A percentile compares a stretch with the other conserved stretches of the same genome.
phyloP scores from a whole-genome alignment of 768 basidiomycete genomes.

The Psilocybe subaeruginosa region DNA sequence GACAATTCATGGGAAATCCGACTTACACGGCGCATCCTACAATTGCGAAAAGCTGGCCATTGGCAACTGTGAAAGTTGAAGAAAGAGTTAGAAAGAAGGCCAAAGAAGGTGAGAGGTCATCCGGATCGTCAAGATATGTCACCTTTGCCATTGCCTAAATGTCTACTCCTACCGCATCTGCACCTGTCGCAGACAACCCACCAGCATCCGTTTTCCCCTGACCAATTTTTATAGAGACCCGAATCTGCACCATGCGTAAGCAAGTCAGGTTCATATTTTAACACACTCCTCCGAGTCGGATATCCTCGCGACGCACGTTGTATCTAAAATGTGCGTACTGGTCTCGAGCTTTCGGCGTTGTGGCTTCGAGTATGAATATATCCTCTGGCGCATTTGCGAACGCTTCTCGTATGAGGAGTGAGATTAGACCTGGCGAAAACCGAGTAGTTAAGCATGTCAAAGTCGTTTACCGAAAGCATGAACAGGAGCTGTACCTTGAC shows the following conservation, averaged over 20 bases:
- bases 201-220: too few relatives aligned
- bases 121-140: neutral
- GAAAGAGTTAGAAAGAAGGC: too few relatives aligned
- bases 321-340: conserved; percentile 33
- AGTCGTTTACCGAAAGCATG: too few relatives aligned
- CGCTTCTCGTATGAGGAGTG: conserved; percentile 30
- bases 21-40: too few relatives aligned
- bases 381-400: conserved; percentile 25
- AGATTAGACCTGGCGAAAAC: conserved; percentile 26
- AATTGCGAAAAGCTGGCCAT: too few relatives aligned
- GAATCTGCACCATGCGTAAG: neutral
- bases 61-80: too few relatives aligned
- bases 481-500: conserved; percentile 22
- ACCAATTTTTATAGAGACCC: neutral
- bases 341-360: conserved; percentile 28
- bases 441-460: neutral
- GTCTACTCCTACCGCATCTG: too few relatives aligned
- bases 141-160: too few relatives aligned
- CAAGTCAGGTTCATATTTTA: neutral
- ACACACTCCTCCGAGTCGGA: neutral
- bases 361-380: conserved; percentile 31
- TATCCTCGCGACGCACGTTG: conserved; percentile 19
- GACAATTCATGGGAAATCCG: too few relatives aligned
- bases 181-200: too few relatives aligned
- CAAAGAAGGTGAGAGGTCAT: too few relatives aligned